Base-by-base conservation (phyloP, 257 asterid genomes). In the Solanum lignicaule region DNA sequence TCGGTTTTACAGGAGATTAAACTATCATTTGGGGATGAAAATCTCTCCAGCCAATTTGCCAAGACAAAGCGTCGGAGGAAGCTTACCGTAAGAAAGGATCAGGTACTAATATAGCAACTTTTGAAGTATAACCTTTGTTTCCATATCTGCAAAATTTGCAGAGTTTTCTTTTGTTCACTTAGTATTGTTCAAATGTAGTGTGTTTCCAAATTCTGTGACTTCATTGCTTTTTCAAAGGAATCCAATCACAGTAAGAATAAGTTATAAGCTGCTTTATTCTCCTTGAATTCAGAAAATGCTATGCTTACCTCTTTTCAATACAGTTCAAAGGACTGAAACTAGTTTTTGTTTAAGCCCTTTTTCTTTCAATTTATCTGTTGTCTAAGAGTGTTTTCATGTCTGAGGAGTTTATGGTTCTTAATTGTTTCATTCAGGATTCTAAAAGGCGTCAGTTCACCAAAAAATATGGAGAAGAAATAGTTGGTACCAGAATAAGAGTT, bases 401-500 rank as follows among this genome's bases (percentile, higher is more conserved):
- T 48, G 41, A 81, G 52, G 68, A 15, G 85, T 38, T 46, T 81
- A 46, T 46, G 29, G 84, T 78, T 46, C 66, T 15, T 48, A 27
- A 46, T 81, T 81, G 85, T n/a, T 87, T 39, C 69, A 23, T 90
- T 76, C 89, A 94, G 96, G 88, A 43, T 83, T 85, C 89, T 71
- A 72, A 84, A 74, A 89, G 16, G 81, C 83, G 35, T 29, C 87
- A 65, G 48, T 82, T 62, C 86, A 83, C 35, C 87, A 89, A 90
- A 84, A 87, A 65, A 21, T 86, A 91, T 69, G 92, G 92, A 85
- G 93, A 90, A 86, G 94, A 93, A 83, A 68, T 94, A 82, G 88
- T 93, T 87, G 96, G 93, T 71, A 86, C 88, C 86, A 89, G 87
- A 81, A 91, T 94, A 75, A 93, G 91, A 83, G 92, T 94, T 84